These are phyloP conservation scores for Suillus subluteus DNA, from an alignment of 768 basidiomycete species.

Conservation along the genomic window DNA sequence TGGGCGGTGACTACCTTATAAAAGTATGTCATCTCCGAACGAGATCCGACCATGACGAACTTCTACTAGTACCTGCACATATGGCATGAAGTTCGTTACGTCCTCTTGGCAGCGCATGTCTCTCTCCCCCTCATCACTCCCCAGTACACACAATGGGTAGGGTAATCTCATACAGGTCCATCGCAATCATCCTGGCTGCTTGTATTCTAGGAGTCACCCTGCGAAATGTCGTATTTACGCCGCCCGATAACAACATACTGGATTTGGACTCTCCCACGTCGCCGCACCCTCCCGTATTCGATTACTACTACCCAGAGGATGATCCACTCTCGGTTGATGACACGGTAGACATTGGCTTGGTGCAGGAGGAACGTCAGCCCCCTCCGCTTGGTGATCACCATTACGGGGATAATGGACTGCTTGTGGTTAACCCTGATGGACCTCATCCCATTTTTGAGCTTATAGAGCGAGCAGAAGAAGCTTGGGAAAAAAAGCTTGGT, in stretches of 20 bases:
- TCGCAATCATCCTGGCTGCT: not conserved
- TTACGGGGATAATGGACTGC: constrained; percentile 31
- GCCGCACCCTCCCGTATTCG: not conserved
- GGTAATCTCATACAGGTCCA: constrained; percentile 5
- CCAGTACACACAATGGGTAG: not conserved
- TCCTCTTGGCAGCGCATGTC: not conserved
- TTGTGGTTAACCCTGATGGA: constrained; percentile 38
- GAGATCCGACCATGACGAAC: not conserved
- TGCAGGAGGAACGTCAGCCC: not conserved
- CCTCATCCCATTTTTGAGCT: constrained; percentile 50
- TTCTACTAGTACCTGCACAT: not conserved
- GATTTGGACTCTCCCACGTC: not conserved
- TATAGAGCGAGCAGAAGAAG: constrained; percentile 37
- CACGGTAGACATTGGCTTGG: not conserved
- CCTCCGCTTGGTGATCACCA: constrained; percentile 22
- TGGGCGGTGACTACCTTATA: not conserved
- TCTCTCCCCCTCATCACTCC: not conserved
- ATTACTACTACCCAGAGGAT: not conserved
- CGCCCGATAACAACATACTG: not conserved
- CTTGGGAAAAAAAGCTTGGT: constrained; percentile 39
- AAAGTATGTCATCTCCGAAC: not conserved
- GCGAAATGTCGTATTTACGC: constrained; percentile 1
- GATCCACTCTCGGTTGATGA: not conserved
- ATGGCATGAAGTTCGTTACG: not conserved
- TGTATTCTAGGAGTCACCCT: constrained; percentile 8